Evolutionary conservation across 495 filamentous ascomycete species (phyloP).

Genomic region (Talaromyces wortmannii): DNA sequence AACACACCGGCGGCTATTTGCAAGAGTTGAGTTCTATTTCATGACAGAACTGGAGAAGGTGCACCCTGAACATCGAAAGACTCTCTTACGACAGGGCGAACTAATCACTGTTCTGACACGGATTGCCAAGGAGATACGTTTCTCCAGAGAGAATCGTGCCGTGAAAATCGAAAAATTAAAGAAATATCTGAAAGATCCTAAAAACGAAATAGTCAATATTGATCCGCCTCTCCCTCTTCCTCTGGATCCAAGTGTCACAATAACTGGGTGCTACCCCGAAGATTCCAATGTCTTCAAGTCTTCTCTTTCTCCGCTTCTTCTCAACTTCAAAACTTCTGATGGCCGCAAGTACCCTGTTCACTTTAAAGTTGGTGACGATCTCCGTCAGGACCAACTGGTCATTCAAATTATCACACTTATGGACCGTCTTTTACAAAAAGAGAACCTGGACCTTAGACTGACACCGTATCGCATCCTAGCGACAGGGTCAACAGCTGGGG

Average conservation of each 20-base stretch:
- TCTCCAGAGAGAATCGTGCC: slow-evolving; percentile 66
- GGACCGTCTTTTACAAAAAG: slow-evolving; percentile 92
- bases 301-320: slow-evolving; percentile 77
- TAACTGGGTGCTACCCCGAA: slow-evolving; percentile 75
- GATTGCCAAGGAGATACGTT: slow-evolving; percentile 84
- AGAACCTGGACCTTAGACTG: slow-evolving; percentile 93
- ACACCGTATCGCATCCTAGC: slow-evolving; percentile 95
- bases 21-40: slow-evolving; percentile 90
- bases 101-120: slow-evolving; percentile 80
- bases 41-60: slow-evolving; percentile 68
- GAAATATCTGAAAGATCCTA: slow-evolving; percentile 75
- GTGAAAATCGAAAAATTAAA: slow-evolving; percentile 79
- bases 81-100: slow-evolving; percentile 80
- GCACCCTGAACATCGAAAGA: slow-evolving; percentile 61
- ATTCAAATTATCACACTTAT: slow-evolving; percentile 98
- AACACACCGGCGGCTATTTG: slow-evolving; percentile 75
- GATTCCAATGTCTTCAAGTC: slow-evolving; percentile 94
- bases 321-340: slow-evolving; percentile 79
- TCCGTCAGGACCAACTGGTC: slow-evolving; percentile 94
- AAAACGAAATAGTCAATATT: slow-evolving; percentile 75
- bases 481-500: slow-evolving; percentile 80
- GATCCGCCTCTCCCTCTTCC: slow-evolving; percentile 86
- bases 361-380: slow-evolving; percentile 96
- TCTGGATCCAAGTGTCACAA: slow-evolving; percentile 72
- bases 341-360: slow-evolving; percentile 80